Evolutionary conservation across 192 early-diverging fungal genomes (phyloP).

Genomic region (Hyaloraphidium curvatum): DNA sequence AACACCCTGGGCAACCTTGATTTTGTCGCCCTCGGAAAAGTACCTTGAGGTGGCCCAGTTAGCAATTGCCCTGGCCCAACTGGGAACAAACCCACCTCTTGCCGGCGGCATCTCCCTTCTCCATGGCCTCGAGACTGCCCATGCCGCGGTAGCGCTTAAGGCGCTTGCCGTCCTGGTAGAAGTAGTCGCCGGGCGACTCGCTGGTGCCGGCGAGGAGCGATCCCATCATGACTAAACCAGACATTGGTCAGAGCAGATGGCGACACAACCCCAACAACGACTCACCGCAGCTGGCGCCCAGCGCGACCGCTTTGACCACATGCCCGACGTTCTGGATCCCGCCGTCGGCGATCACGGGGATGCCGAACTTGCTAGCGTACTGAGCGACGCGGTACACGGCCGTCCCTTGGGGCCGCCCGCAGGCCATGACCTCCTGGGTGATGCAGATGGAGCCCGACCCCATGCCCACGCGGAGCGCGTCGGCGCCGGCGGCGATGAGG

Average conservation of each 20-base stretch:
- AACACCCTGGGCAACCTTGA: conserved; percentile 99
- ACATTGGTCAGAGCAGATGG: background rate
- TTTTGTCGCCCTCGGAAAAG: conserved; percentile 86
- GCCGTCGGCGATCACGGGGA: conserved; percentile 93
- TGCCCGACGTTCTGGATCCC: conserved; percentile 95
- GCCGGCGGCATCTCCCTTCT: conserved; percentile 34
- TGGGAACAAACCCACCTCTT: background rate
- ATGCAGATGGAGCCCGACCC: conserved; percentile 96
- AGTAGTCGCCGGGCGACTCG: conserved; percentile 95
- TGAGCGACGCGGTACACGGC: conserved; percentile 91
- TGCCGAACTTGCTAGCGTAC: conserved; percentile 79
- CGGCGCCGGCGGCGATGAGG: conserved; percentile 83
- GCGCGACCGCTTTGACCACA: conserved; percentile 83
- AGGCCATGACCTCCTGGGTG: conserved; percentile 97
- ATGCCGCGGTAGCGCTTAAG: conserved; percentile 98
- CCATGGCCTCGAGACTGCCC: conserved; percentile 97
- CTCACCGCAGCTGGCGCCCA: conserved; percentile 62
- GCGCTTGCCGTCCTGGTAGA: conserved; percentile 90
- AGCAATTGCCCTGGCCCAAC: background rate
- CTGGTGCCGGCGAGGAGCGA: conserved; percentile 83
- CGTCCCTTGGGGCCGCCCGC: conserved; percentile 92
- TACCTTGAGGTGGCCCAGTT: conserved; percentile 34
- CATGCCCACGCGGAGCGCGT: conserved; percentile 92
- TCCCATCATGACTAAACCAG: conserved; percentile 85
- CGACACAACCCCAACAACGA: background rate